Evolutionary conservation across 75 land plant species (phyloP), one percentile per base, ranked within the genome.

Genomic region (Picea glauca): DNA sequence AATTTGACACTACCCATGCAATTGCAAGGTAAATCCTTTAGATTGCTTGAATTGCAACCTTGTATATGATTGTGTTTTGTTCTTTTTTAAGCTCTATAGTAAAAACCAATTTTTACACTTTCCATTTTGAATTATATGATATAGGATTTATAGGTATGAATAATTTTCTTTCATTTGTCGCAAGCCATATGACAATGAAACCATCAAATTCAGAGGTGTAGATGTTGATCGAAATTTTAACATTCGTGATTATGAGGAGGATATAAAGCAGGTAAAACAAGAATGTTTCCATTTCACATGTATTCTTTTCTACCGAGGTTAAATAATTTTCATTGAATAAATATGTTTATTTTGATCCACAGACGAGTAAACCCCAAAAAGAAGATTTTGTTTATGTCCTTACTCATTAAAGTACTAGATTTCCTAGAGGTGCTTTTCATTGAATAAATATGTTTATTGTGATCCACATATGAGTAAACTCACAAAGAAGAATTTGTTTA

Each of bases 1-100:
- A 93, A 81, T 91, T 92, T 77, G 94, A 92, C 79, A 92, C 94
- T 18, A 88, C 94, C 66, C 92, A 92, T 79, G 88, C 92, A 32
- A 93, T 93, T 65, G 94, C 94, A 38, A 83, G 94, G 94, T 92
- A 58, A 85, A 83, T 32, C 57, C 26, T 26, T 26, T 26, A 26
- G 26, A 26, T 26, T 26, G 26, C 26, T 26, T 26, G 26, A 26
- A 26, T 26, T 26, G 26, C 0, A 26, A 26, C 26, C 26, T 26
- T 26, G 26, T 26, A 26, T 26, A 26, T 26, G 26, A 26, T 26
- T 26, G 26, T 26, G 26, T 26, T 26, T 26, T 26, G 26, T 26
- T 26, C 26, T 26, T 26, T 26, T 26, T 26, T 26, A 26, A 26
- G 26, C 26, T 26, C 26, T 26, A 26, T 26, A 26, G 26, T 26